phyloP scores from a whole-genome alignment of 208 protist genomes.

The Crithidia fasciculata region DNA sequence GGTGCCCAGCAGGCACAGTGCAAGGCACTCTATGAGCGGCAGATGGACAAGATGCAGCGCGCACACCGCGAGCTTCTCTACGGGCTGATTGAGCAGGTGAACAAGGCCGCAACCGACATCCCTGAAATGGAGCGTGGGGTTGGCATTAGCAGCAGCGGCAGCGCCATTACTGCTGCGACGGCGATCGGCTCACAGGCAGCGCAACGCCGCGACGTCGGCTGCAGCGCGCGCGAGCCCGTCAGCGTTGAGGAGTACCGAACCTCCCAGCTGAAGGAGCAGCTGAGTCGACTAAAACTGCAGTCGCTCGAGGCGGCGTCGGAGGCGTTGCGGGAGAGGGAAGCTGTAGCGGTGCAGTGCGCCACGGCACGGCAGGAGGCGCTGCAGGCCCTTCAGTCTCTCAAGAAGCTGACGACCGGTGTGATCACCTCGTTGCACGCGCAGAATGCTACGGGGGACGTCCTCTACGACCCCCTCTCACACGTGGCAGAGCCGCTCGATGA shows the following conservation, averaged over 20 bases:
- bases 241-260: conserved; percentile 57
- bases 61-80: conserved; percentile 66
- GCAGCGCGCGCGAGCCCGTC: conserved; percentile 35
- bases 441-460: not conserved
- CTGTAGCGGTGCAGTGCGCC: not conserved
- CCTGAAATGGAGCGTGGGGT: conserved; percentile 31
- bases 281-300: conserved; percentile 38
- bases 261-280: conserved; percentile 54
- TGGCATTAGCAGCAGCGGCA: not conserved
- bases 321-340: conserved; percentile 24
- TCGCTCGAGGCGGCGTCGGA: conserved; percentile 31
- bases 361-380: conserved; percentile 37
- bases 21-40: conserved; percentile 47
- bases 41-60: conserved; percentile 55
- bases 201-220: conserved; percentile 37
- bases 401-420: conserved; percentile 34
- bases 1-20: conserved; percentile 1
- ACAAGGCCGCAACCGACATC: conserved; percentile 34
- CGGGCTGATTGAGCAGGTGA: conserved; percentile 42
- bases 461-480: conserved; percentile 37
- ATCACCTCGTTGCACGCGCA: conserved; percentile 18
- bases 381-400: conserved; percentile 40
- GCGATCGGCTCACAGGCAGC: not conserved
- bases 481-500: conserved; percentile 27
- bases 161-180: conserved; percentile 6